These are phyloP conservation scores for Exsudoporus floridanus DNA, from an alignment of 1,284 basidiomycete genomes.

Conservation along the genomic window DNA sequence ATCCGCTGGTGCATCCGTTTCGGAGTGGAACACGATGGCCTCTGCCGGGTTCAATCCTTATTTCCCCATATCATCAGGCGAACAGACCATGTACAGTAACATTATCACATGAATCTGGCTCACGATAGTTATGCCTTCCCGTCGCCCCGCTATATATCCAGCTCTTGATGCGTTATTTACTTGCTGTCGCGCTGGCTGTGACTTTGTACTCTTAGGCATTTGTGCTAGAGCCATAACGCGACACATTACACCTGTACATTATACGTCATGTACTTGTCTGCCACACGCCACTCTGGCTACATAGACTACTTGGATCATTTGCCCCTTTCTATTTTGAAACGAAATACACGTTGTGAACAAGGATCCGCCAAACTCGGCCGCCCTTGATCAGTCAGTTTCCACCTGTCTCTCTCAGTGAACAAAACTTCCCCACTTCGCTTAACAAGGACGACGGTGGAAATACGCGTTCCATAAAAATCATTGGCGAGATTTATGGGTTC, in stretches of 20 bases:
- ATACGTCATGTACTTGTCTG: constrained; percentile 35
- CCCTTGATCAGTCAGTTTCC: constrained; percentile 46
- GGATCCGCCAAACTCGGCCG: constrained; percentile 41
- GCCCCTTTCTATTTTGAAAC: constrained; percentile 43
- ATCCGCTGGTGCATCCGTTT: constrained; percentile 43
- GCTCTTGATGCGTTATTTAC: constrained; percentile 30
- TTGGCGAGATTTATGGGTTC: constrained; percentile 41
- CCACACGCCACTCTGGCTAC: constrained; percentile 17
- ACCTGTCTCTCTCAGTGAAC: constrained; percentile 73
- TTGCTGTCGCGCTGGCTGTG: constrained; percentile 35
- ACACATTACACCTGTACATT: constrained; percentile 29
- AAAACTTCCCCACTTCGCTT: constrained; percentile 56
- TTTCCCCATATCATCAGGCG: constrained; percentile 54
- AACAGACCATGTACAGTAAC: constrained; percentile 52
- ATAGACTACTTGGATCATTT: constrained; percentile 23
- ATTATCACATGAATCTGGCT: constrained; percentile 46
- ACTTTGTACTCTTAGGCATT: constrained; percentile 32
- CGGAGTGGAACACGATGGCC: constrained; percentile 61
- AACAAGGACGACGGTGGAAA: constrained; percentile 71
- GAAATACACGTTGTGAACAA: constrained; percentile 50
- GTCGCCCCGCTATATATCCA: constrained; percentile 10
- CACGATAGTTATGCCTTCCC: not conserved
- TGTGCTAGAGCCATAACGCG: constrained; percentile 33
- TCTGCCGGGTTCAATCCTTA: constrained; percentile 64
- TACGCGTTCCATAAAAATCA: constrained; percentile 62